A percentile compares a stretch with the other conserved stretches of the same genome.
phyloP scores from a whole-genome alignment of 1,139 yeast species.

The Geotrichum cucujoidarum region DNA sequence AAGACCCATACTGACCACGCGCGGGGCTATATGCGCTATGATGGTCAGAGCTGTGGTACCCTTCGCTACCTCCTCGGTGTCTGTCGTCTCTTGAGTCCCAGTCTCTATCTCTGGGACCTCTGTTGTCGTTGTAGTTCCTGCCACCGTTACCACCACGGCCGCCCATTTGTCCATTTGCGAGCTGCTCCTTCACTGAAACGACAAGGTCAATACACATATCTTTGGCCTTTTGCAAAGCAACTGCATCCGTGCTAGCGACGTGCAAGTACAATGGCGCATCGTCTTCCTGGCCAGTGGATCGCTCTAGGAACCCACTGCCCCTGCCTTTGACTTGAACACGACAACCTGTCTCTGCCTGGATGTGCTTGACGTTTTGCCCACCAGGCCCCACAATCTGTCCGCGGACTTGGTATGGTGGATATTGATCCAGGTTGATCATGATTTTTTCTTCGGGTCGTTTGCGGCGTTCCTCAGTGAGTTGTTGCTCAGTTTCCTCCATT shows the following conservation, averaged over 20 bases:
- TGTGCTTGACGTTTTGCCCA: slow-evolving; percentile 40
- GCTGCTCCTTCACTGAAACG: slow-evolving; percentile 32
- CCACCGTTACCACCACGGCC: slow-evolving; percentile 7
- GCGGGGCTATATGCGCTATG: background rate
- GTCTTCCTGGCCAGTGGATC: slow-evolving; percentile 34
- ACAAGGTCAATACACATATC: slow-evolving; percentile 36
- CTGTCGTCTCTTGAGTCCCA: slow-evolving; percentile 1
- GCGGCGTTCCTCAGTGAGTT: slow-evolving; percentile 9
- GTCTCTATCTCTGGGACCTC: background rate
- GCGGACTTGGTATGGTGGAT: slow-evolving; percentile 31
- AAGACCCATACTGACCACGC: background rate
- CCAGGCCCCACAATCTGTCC: slow-evolving; percentile 37
- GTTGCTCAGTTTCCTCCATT: slow-evolving; percentile 14
- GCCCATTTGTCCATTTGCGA: slow-evolving; percentile 20
- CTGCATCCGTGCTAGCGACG: slow-evolving; percentile 30
- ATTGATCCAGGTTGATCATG: slow-evolving; percentile 27
- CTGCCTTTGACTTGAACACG: slow-evolving; percentile 38
- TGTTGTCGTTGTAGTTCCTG: background rate
- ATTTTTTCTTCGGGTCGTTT: slow-evolving; percentile 31
- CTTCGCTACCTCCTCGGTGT: slow-evolving; percentile 1
- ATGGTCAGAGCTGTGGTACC: background rate
- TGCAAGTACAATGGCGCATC: slow-evolving; percentile 36
- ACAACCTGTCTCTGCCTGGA: slow-evolving; percentile 35
- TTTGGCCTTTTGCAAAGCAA: slow-evolving; percentile 31
- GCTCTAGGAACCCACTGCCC: slow-evolving; percentile 38